Evolutionary conservation across 2,329 filamentous ascomycete genomes (phyloP).

Genomic region (Chrysosporium keratinophilum): DNA sequence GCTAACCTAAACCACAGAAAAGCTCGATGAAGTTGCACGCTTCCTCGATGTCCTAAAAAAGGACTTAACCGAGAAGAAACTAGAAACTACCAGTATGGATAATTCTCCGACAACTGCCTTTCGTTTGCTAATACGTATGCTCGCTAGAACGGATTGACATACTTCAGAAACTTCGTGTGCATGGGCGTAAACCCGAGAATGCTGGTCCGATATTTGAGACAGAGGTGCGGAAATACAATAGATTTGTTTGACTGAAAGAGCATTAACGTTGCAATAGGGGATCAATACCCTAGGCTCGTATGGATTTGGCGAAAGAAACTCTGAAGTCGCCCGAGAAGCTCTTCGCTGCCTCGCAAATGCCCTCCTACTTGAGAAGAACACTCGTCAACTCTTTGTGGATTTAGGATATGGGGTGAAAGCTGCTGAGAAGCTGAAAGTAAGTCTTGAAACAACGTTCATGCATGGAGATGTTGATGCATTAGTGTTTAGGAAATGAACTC

Average conservation of each 20-base stretch:
- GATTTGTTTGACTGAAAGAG: background rate
- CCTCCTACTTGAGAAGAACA: conserved; percentile 57
- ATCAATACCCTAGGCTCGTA: conserved; percentile 61
- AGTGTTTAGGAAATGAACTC: conserved; percentile 49
- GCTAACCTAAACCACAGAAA: conserved; percentile 39
- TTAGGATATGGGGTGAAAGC: conserved; percentile 57
- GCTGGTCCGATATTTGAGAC: conserved; percentile 77
- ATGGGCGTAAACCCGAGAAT: conserved; percentile 60
- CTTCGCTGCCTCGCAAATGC: conserved; percentile 79
- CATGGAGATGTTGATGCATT: background rate
- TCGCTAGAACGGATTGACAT: conserved; percentile 30
- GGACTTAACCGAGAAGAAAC: conserved; percentile 51
- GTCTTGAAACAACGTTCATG: background rate
- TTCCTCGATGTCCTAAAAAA: conserved; percentile 52
- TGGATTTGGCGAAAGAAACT: conserved; percentile 58
- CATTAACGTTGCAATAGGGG: conserved; percentile 44
- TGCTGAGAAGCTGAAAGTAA: conserved; percentile 56
- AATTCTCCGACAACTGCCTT: background rate
- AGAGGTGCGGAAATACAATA: conserved; percentile 43
- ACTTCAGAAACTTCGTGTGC: conserved; percentile 60
- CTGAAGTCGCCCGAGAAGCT: conserved; percentile 59
- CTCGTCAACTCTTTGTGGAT: conserved; percentile 63
- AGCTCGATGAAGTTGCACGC: conserved; percentile 56
- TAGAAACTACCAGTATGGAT: conserved; percentile 49
- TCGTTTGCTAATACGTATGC: conserved; percentile 6